Evolutionary conservation across 1,139 yeast genomes (phyloP).

Genomic region (Diutina ranongensis): DNA sequence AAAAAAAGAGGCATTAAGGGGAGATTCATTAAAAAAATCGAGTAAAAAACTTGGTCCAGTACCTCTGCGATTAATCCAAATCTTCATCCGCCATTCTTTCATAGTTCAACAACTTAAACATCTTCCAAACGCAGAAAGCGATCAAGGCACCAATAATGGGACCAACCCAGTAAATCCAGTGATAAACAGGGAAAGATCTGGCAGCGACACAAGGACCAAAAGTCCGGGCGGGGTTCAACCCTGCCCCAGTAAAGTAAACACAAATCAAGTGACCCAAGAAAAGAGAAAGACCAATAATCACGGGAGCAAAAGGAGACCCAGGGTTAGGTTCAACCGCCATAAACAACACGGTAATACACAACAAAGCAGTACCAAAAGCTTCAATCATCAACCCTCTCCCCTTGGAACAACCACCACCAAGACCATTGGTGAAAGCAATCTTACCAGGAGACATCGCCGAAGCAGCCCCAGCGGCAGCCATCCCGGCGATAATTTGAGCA

Average conservation of each 20-base stretch:
- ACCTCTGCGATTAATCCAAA: neutral
- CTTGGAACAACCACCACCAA: constrained; percentile 65
- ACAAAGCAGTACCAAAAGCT: constrained; percentile 66
- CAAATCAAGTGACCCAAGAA: constrained; percentile 75
- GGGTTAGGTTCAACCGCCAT: constrained; percentile 77
- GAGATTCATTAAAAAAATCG: neutral
- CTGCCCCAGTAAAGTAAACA: constrained; percentile 85
- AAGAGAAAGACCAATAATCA: constrained; percentile 72
- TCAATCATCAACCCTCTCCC: constrained; percentile 74
- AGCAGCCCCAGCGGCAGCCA: constrained; percentile 91
- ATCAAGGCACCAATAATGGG: constrained; percentile 61
- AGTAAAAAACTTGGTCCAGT: neutral
- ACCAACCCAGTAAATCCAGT: constrained; percentile 92
- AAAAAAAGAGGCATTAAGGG: neutral
- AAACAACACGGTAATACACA: constrained; percentile 69
- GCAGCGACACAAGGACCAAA: constrained; percentile 78
- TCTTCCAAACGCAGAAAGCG: constrained; percentile 58
- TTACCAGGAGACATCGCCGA: constrained; percentile 80
- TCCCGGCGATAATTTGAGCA: constrained; percentile 72
- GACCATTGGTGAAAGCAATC: constrained; percentile 56
- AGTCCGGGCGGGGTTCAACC: constrained; percentile 84
- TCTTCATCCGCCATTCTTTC: constrained; percentile 21
- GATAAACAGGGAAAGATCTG: constrained; percentile 62
- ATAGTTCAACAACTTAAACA: constrained; percentile 56
- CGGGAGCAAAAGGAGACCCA: constrained; percentile 72